Evolutionary conservation across 306 rosid genomes (phyloP).

Genomic region (Prunus mongolica): DNA sequence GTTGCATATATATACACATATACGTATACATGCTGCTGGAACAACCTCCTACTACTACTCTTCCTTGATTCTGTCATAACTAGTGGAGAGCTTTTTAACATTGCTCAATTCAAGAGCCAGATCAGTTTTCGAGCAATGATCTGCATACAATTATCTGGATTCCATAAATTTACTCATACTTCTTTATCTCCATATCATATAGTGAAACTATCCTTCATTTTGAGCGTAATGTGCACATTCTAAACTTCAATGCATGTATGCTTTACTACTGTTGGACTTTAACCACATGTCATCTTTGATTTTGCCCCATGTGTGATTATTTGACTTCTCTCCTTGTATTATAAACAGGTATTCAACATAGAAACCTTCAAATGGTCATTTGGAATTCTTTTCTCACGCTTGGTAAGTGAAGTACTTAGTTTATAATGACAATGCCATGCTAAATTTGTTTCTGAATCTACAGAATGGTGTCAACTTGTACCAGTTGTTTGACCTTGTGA

Average conservation of each 20-base stretch:
- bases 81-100: too few species aligned
- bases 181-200: not conserved
- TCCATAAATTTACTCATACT: not conserved
- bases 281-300: conserved; percentile 6
- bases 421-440: conserved; percentile 10
- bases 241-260: not conserved
- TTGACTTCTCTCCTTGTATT: conserved; percentile 20
- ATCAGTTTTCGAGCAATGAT: not conserved
- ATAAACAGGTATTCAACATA: conserved; percentile 79
- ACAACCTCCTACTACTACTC: too few species aligned
- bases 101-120: too few species aligned
- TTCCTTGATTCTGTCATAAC: too few species aligned
- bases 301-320: conserved; percentile 20
- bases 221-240: not conserved
- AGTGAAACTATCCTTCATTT: not conserved
- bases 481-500: not conserved
- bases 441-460: conserved; percentile 12
- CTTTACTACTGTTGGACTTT: not conserved
- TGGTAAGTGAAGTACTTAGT: conserved; percentile 52
- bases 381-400: conserved; percentile 92
- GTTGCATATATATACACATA: not conserved
- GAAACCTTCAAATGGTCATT: conserved; percentile 96
- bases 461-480: not conserved
- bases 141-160: not conserved
- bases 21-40: too few species aligned